Evolutionary conservation across 768 basidiomycete genomes (phyloP).

Genomic region (Mycena albidolilacea): DNA sequence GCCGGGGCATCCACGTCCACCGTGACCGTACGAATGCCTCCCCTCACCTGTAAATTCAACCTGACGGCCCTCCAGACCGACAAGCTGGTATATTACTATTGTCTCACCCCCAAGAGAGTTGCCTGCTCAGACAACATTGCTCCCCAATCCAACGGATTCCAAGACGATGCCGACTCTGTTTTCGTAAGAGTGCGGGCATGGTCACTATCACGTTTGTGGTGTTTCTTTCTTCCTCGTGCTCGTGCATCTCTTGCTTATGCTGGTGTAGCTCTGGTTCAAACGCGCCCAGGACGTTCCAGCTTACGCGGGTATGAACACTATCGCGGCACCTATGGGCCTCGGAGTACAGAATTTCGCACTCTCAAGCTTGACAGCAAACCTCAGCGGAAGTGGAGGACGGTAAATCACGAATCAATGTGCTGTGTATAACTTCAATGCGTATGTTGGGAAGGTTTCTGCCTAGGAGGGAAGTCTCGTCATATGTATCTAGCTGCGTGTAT

Average conservation of each 20-base stretch:
- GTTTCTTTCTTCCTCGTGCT: neutral
- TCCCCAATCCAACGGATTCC: neutral
- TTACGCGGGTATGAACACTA: neutral
- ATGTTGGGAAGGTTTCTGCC: neutral
- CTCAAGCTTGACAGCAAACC: neutral
- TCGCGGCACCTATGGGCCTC: constrained; percentile 1
- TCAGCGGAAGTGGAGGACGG: neutral
- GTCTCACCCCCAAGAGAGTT: neutral
- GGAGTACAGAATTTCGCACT: neutral
- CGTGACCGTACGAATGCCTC: neutral
- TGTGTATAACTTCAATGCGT: constrained; percentile 9
- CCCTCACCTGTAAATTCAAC: neutral
- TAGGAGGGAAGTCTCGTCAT: neutral
- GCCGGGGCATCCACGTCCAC: neutral
- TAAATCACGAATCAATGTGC: neutral
- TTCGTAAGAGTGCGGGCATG: neutral
- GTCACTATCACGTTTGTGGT: constrained; percentile 2
- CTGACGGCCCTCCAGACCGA: neutral
- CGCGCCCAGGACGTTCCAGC: neutral
- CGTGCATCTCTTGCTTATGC: neutral
- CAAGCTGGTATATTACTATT: constrained; percentile 10
- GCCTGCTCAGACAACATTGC: neutral
- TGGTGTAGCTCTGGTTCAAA: neutral
- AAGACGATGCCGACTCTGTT: neutral
- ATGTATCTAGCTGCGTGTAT: too few species aligned